These are phyloP conservation scores for Blastocystis sp. DNA, from an alignment of 352 stramenopile species.

Conservation along the genomic window DNA sequence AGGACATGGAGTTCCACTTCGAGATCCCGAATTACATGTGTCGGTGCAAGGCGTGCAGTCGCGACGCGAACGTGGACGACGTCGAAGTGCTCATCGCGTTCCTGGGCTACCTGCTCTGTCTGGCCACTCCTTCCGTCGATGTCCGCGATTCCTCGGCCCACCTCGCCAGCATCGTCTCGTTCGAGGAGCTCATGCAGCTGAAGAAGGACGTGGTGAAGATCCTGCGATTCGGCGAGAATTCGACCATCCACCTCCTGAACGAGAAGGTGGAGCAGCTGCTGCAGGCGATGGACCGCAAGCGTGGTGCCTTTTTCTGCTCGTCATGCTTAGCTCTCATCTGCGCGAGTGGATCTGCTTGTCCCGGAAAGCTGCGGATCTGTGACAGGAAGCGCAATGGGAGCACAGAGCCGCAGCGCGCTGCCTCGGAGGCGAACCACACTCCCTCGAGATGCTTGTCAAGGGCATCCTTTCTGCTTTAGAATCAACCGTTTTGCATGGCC, in stretches of 20 bases:
- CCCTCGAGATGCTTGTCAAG: no score
- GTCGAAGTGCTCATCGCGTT: not conserved
- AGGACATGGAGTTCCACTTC: not conserved
- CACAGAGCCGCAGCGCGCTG: not conserved
- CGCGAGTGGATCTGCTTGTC: not conserved
- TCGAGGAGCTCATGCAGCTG: slow-evolving; percentile 15
- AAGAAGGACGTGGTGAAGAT: not conserved
- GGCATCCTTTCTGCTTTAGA: no score
- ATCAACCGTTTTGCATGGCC: no score
- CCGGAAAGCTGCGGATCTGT: not conserved
- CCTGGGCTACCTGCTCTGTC: not conserved
- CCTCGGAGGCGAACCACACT: no score
- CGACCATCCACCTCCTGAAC: not conserved
- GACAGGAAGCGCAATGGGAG: not conserved
- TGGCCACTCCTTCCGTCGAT: not conserved
- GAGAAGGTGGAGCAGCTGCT: not conserved
- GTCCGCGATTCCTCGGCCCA: not conserved
- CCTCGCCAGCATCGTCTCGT: not conserved
- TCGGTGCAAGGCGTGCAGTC: not conserved
- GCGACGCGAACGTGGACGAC: not conserved
- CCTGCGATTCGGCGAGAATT: not conserved
- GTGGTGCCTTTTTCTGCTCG: not conserved
- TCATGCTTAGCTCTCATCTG: not conserved
- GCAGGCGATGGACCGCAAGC: not conserved
- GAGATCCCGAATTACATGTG: slow-evolving; percentile 20